Base-by-base conservation (phyloP, 202 grass and related monocot genomes). In the Elaeis oleifera region DNA sequence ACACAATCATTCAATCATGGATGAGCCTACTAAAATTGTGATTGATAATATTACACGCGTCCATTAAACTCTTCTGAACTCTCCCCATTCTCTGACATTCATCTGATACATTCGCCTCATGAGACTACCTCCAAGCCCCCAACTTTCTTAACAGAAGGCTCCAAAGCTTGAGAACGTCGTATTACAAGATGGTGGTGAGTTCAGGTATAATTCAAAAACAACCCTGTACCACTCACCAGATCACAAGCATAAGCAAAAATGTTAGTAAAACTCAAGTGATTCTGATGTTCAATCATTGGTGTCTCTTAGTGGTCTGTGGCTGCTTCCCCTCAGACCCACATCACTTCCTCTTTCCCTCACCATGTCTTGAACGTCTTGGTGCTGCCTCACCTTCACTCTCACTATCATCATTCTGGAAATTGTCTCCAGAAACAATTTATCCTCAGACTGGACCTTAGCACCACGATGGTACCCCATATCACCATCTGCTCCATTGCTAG, bases 311-410 rank as follows among this genome's bases (percentile, higher is more conserved):
- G 18, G 18, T 20, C 53, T 16, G 9, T 0, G 36, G 11, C 36
- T 44, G 11, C 9, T 44, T 44, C 76, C 56, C 63, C 71, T 74
- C 63, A 53, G 61, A 79, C 8, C 16, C 48, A 54, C 68, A 58
- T 1, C 54, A 22, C 58, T 64, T 70, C 0, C 28, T 50, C 70
- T 57, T 24, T 59, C 80, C 60, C 54, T 82, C 79, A 1, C 82
- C 70, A 25, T 89, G 80, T 65, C 84, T 85, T 3, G 85, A 88
- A 3, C 82, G 82, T 68, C 88, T 89, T 0, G 92, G 92, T 13
- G 88, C 84, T 0, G 83, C 85, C 36, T 99, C 88, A 71, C 89
- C 94, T 14, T 94, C 88, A 7, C 94, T 94, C 78, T 99, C 88
- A 0, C 85, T 94, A 0, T 81, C 85, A 5, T 86, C 88, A 2